A percentile compares a stretch with the other conserved stretches of the same genome.
Evolutionary conservation across 108 stramenopile genomes (phyloP).

Genomic region (Seminavis robusta): DNA sequence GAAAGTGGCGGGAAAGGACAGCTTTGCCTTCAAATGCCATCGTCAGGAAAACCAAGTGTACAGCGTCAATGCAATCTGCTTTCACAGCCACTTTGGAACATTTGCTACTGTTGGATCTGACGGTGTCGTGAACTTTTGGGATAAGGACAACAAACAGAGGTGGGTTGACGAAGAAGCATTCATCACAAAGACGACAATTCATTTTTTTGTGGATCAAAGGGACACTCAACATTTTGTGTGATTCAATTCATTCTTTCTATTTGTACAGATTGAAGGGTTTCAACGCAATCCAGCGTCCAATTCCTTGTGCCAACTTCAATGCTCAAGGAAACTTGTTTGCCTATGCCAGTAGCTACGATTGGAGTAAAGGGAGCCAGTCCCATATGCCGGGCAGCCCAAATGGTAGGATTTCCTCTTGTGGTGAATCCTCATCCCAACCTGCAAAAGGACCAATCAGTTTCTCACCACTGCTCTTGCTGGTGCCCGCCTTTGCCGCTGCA

Average conservation of each 20-base stretch:
- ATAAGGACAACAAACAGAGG: conserved; percentile 82
- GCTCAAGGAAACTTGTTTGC: conserved; percentile 88
- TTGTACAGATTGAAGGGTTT: conserved; percentile 80
- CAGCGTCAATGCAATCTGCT: conserved; percentile 91
- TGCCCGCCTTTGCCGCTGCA: no score
- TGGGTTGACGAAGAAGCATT: no score
- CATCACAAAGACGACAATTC: no score
- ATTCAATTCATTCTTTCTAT: background rate
- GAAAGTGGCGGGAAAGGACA: conserved; percentile 71
- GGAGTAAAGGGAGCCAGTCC: conserved; percentile 77
- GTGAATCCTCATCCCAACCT: no score
- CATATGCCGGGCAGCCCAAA: conserved; percentile 68
- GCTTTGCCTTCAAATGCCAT: conserved; percentile 98
- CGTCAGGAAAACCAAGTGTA: conserved; percentile 69
- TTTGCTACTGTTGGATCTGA: conserved; percentile 91
- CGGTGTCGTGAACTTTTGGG: conserved; percentile 96
- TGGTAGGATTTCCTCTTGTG: no score
- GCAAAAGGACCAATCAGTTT: no score
- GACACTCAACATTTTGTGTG: no score
- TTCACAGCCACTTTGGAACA: conserved; percentile 83
- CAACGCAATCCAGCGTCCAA: conserved; percentile 50
- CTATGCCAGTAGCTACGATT: conserved; percentile 91
- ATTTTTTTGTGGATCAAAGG: no score
- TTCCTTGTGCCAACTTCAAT: conserved; percentile 84
- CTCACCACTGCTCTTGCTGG: no score